These are phyloP conservation scores for Rhododendron simsii DNA, from an alignment of 148 eudicot species.

Conservation along the genomic window DNA sequence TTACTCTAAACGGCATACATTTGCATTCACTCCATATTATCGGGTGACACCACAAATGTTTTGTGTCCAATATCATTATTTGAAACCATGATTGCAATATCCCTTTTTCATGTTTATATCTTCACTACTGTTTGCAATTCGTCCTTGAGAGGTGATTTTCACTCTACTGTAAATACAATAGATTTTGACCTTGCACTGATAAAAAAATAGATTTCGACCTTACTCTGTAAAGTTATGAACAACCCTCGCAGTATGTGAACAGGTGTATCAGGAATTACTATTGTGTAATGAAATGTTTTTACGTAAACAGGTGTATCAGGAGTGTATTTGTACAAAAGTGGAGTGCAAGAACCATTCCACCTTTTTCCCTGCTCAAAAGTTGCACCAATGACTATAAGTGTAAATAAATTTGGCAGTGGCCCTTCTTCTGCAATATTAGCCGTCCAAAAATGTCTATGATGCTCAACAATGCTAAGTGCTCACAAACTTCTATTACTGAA, in stretches of 20 bases:
- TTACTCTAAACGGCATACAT: background rate
- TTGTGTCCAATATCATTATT: background rate
- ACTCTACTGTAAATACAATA: background rate
- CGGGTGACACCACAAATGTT: background rate
- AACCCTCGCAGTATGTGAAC: background rate
- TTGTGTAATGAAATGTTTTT: background rate
- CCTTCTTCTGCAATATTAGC: background rate
- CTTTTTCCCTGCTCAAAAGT: background rate
- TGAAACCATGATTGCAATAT: background rate
- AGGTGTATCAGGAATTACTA: background rate
- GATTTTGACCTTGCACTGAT: background rate
- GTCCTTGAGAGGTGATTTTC: background rate
- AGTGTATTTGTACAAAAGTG: background rate
- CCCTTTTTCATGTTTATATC: background rate
- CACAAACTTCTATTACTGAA: background rate
- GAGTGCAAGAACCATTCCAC: background rate
- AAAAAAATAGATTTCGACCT: background rate
- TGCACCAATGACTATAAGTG: background rate
- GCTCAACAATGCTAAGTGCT: background rate
- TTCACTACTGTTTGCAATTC: background rate
- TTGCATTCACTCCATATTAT: background rate
- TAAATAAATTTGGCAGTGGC: background rate
- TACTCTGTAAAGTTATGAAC: background rate
- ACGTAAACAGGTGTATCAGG: background rate
- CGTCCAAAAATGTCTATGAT: background rate